A percentile compares a stretch with the other conserved stretches of the same genome.
Conservation (phyloP, 108 stramenopile species). For the Nitzschia inconspicua region DNA sequence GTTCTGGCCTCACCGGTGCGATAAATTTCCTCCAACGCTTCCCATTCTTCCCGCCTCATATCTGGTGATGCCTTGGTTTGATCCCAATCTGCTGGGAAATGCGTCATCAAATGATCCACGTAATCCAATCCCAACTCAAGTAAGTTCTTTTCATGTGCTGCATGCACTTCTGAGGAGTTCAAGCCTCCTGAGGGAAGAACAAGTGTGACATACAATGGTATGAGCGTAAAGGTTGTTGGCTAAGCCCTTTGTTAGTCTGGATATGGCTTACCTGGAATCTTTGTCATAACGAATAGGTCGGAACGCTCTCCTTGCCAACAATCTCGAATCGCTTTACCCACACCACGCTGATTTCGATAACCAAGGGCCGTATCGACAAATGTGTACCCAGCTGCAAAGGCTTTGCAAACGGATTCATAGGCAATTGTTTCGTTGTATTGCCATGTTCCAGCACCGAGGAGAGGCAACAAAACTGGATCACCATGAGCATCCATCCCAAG, state of each 20-base stretch:
- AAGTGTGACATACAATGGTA: background rate
- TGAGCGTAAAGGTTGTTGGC: no score
- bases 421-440: slow-evolving; percentile 54
- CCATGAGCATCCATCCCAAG: slow-evolving; percentile 45
- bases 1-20: slow-evolving; percentile 30
- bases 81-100: slow-evolving; percentile 57
- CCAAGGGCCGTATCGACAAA: slow-evolving; percentile 55
- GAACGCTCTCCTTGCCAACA: slow-evolving; percentile 35
- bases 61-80: slow-evolving; percentile 17
- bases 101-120: slow-evolving; percentile 62
- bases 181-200: slow-evolving; percentile 23
- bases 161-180: slow-evolving; percentile 21
- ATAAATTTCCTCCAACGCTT: slow-evolving; percentile 49
- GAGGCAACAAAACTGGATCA: slow-evolving; percentile 32
- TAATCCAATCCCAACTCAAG: slow-evolving; percentile 42
- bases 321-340: slow-evolving; percentile 47
- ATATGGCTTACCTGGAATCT: slow-evolving; percentile 43
- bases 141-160: slow-evolving; percentile 38
- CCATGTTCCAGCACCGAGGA: slow-evolving; percentile 63
- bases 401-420: slow-evolving; percentile 51
- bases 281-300: slow-evolving; percentile 62
- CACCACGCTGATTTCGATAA: slow-evolving; percentile 52
- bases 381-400: slow-evolving; percentile 46
- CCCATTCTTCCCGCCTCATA: slow-evolving; percentile 48
- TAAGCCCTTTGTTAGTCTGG: no score